These are phyloP conservation scores for Trichomonascaceae sp. DNA, from an alignment of 1,139 yeast species.

Conservation along the genomic window DNA sequence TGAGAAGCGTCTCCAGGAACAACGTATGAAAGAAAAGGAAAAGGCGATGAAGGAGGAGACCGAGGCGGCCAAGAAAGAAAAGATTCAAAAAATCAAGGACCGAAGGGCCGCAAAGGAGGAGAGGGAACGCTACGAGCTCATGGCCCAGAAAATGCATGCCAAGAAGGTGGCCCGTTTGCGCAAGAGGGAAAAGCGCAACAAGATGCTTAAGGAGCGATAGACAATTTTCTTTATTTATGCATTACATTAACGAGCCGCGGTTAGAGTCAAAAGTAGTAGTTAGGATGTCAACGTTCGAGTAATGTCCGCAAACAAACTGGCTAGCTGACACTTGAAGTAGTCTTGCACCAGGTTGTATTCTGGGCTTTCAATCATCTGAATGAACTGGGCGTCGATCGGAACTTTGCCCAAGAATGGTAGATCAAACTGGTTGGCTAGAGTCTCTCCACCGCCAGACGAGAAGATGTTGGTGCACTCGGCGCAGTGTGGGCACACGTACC, in stretches of 20 bases:
- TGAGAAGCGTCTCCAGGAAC: slow-evolving; percentile 17
- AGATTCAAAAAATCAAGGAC: slow-evolving; percentile 23
- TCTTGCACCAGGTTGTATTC: not conserved
- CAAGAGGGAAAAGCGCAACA: slow-evolving; percentile 31
- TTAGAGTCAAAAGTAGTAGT: too few species aligned
- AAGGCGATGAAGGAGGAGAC: slow-evolving; percentile 28
- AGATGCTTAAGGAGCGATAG: slow-evolving; percentile 30
- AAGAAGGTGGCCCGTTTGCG: slow-evolving; percentile 29
- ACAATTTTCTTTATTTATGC: not conserved
- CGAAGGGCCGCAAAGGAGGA: slow-evolving; percentile 29
- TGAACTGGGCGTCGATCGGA: slow-evolving; percentile 89
- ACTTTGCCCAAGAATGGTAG: slow-evolving; percentile 70
- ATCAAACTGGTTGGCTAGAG: slow-evolving; percentile 45
- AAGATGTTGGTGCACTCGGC: slow-evolving; percentile 78
- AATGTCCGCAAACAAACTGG: slow-evolving; percentile 1
- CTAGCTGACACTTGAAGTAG: not conserved
- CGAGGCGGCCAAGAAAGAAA: slow-evolving; percentile 19
- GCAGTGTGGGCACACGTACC: slow-evolving; percentile 91
- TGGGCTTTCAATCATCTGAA: slow-evolving; percentile 54
- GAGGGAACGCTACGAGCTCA: slow-evolving; percentile 27
- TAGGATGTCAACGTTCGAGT: not conserved
- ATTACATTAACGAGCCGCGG: not conserved
- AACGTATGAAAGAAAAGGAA: slow-evolving; percentile 23
- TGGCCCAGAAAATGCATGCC: slow-evolving; percentile 30
- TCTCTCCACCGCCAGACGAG: slow-evolving; percentile 85